phyloP scores from a whole-genome alignment of 2,329 filamentous ascomycete species.

The Neofusicoccum laricinum region DNA sequence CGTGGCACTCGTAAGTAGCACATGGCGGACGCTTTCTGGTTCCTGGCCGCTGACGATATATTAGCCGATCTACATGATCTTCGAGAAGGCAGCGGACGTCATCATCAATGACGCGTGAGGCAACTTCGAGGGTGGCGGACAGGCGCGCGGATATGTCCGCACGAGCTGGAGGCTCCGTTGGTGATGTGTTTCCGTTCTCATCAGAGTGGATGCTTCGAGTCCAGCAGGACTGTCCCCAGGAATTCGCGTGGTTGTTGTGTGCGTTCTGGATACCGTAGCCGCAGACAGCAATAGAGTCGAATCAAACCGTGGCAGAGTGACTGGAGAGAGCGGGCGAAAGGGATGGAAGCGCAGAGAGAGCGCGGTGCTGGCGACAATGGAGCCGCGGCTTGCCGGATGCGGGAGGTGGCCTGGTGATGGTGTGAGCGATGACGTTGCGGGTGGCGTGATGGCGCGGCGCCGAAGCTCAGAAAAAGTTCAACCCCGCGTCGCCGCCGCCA shows the following conservation, averaged over 20 bases:
- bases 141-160: too few species aligned
- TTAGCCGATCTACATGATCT: slow-evolving; percentile 52
- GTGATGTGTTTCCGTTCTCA: too few species aligned
- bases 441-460: neutral
- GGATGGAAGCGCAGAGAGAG: neutral
- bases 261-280: neutral
- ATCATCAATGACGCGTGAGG: slow-evolving; percentile 20
- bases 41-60: too few species aligned
- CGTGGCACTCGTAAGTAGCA: slow-evolving; percentile 34
- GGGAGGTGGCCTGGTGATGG: neutral
- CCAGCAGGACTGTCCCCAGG: too few species aligned
- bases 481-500: neutral
- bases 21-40: too few species aligned
- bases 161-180: too few species aligned
- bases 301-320: too few species aligned
- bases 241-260: neutral
- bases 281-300: neutral
- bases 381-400: neutral
- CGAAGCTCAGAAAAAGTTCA: neutral
- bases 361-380: neutral
- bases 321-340: neutral
- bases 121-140: too few species aligned
- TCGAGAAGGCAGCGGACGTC: slow-evolving; percentile 59
- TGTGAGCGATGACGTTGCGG: slow-evolving; percentile 1
- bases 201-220: too few species aligned